Evolutionary conservation across 202 grass and related monocot species (phyloP), one percentile per base, ranked within the genome.

Genomic region (Dendrocalamus latiflorus): DNA sequence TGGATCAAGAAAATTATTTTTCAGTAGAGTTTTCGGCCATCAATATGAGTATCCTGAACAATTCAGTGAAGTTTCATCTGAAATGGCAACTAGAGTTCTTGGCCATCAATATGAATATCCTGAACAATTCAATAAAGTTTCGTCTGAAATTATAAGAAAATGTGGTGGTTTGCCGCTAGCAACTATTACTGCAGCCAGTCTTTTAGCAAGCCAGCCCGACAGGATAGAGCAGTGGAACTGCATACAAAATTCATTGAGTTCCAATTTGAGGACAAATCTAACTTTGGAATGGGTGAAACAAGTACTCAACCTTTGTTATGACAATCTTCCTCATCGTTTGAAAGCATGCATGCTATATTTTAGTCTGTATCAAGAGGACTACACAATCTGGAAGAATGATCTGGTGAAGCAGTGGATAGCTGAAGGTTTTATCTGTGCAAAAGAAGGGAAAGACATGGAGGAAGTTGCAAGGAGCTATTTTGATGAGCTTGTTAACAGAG

Each of bases 261-360:
- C n/a, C n/a, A n/a, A n/a, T n/a, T n/a, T 28, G 4, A 20, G 6
- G 13, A 67, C 22, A 67, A 57, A 67, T n/a, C n/a, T n/a, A 67
- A 3, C 4, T 42, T 28, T 6, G 21, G 70, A 67, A 66, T 21
- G 47, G 42, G 36, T 82, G 20, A 9, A 10, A n/a, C n/a, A n/a
- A n/a, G n/a, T n/a, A n/a, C n/a, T n/a, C n/a, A n/a, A n/a, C n/a
- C n/a, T n/a, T n/a, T 49, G 20, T 84, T 64, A 25, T 65, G 16
- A 65, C 5, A 39, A 65, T 63, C 67, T 84, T 51, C 80, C 86
- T 28, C 18, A 17, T 6, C 10, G 18, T 17, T 39, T 88, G 20
- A 88, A 88, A 43, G 55, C 80, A 54, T 84, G 74, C 21, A 65
- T 74, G 45, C 17, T 80, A 63, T 80, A 80, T 75, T 37, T 88